phyloP scores from a whole-genome alignment of 148 eudicot species.

The Pouteria glomerata region DNA sequence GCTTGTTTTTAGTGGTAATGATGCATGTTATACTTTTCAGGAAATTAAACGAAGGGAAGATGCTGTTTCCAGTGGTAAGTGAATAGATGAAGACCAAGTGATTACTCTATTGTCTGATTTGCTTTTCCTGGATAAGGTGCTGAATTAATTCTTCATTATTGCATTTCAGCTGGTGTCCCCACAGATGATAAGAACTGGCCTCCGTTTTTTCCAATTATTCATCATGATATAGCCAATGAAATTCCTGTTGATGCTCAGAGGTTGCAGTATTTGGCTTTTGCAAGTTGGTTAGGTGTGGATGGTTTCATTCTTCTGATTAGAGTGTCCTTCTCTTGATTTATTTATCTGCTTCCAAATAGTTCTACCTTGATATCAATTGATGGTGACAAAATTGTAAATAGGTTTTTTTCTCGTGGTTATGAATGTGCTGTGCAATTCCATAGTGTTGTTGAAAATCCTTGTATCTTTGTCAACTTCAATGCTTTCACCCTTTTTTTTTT shows the following conservation, averaged over 20 bases:
- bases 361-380: neutral
- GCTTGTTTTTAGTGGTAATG: neutral
- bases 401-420: neutral
- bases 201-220: conserved; percentile 54
- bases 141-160: neutral
- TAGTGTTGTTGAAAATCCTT: neutral
- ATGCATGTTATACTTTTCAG: conserved; percentile 23
- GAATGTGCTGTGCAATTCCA: neutral
- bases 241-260: conserved; percentile 59
- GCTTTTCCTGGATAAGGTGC: conserved; percentile 1
- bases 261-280: conserved; percentile 64
- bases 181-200: conserved; percentile 54
- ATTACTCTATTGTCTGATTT: neutral
- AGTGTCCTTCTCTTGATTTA: neutral
- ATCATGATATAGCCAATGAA: conserved; percentile 61
- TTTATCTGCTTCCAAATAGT: neutral
- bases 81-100: conserved; percentile 3
- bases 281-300: conserved; percentile 58
- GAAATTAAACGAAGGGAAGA: conserved; percentile 57
- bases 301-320: neutral
- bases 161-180: conserved; percentile 41
- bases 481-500: conserved; percentile 5
- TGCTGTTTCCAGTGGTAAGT: conserved; percentile 53
- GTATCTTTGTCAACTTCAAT: neutral
- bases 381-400: neutral